A percentile compares a stretch with the other conserved stretches of the same genome.
These are phyloP conservation scores for Chalciporus chontae DNA, from an alignment of 768 basidiomycete genomes.

Conservation along the genomic window DNA sequence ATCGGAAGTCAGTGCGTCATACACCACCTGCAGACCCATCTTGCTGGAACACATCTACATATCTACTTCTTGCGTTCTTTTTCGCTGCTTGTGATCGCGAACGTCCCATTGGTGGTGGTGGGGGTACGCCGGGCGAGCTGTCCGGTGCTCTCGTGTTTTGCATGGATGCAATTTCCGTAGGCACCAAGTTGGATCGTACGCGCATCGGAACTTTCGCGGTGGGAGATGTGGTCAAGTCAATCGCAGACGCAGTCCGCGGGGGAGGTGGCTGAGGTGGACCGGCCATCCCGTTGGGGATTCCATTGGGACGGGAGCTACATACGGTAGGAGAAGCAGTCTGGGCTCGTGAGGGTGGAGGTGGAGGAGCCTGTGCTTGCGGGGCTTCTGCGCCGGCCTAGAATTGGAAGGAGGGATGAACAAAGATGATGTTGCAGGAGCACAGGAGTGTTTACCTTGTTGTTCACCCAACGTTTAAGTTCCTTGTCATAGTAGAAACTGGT, in stretches of 20 bases:
- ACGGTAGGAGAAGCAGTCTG: constrained; percentile 82
- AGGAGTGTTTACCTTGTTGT: constrained; percentile 66
- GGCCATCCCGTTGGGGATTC: constrained; percentile 21
- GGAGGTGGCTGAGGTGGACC: constrained; percentile 16
- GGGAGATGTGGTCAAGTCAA: constrained; percentile 54
- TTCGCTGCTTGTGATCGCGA: constrained; percentile 60
- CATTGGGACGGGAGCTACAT: constrained; percentile 34
- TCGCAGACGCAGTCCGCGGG: constrained; percentile 58
- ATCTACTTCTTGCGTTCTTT: constrained; percentile 75
- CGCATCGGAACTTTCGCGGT: constrained; percentile 52
- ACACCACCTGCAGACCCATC: constrained; percentile 28
- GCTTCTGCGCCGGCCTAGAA: constrained; percentile 52
- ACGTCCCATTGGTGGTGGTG: constrained; percentile 41
- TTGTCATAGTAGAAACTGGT: constrained; percentile 90
- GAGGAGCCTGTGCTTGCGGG: constrained; percentile 51
- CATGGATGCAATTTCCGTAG: constrained; percentile 38
- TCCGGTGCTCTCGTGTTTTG: constrained; percentile 29
- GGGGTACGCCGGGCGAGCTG: constrained; percentile 3
- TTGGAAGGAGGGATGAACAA: neutral
- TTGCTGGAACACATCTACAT: constrained; percentile 88
- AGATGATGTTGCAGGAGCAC: neutral
- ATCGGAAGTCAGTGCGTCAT: constrained; percentile 1
- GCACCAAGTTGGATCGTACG: constrained; percentile 63
- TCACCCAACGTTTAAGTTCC: constrained; percentile 95
- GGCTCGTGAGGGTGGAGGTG: constrained; percentile 79